Base-by-base conservation (phyloP, 345 rosid genomes). In the Brassica juncea region DNA sequence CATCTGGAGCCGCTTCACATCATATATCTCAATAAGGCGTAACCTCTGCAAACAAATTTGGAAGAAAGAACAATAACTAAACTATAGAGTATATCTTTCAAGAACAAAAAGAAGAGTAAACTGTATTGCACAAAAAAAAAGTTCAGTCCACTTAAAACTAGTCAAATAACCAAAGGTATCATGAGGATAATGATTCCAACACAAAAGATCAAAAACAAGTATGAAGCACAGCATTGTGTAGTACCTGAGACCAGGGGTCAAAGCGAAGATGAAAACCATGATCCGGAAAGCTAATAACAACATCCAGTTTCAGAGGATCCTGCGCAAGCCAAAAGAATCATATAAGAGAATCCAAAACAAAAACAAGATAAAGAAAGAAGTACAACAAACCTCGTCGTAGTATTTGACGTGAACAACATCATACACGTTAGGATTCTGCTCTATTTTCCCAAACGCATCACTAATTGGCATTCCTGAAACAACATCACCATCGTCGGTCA, bases 221-320 rank as follows among this genome's bases (percentile, higher is more conserved):
- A 23, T 23, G 25, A 23, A 23, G 25, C 25, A 23, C 25, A 23
- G 25, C 25, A 23, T 37, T 11, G 8, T 39, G 11, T 4, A 68
- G 42, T 77, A 93, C 99, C 94, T 95, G 99, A n/a, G 99, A 93
- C 97, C 94, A 93, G 34, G 99, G 94, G 86, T 95, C 99, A 76
- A 95, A 95, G 3, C 98, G 88, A 42, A 95, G 93, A 80, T 95
- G 98, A 83, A 95, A 95, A 1, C 99, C 99, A 65, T 95, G 98
- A 84, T 95, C 99, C 0, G 98, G 99, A 81, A 93, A 91, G 86
- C 99, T 89, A 63, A 95, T 89, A 37, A 95, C 93, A n/a, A 93
- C 84, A 82, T 95, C 99, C 55, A 93, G 73, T 71, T 91, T 93
- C 31, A 95, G 84, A 64, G 99, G 98, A 80, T 95, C 98, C 99